A percentile compares a stretch with the other conserved stretches of the same genome.
Evolutionary conservation across 2,329 filamentous ascomycete genomes (phyloP).

Genomic region (Botryotinia calthae): DNA sequence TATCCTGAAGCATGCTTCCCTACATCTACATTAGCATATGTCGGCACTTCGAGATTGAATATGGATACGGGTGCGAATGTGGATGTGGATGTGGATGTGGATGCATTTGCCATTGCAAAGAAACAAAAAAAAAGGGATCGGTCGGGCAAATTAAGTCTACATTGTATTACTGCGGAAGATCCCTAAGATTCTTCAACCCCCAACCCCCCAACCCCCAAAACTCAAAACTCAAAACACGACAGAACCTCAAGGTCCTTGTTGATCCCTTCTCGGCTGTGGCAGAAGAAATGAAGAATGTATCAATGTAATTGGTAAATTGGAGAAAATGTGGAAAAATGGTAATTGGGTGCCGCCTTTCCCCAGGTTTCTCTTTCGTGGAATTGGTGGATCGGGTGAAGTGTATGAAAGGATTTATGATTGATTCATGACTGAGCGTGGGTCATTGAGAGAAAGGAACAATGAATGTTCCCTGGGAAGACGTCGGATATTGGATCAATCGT

Average conservation of each 20-base stretch:
- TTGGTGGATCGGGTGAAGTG: neutral
- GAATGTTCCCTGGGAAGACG: neutral
- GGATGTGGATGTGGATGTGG: neutral
- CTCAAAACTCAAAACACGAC: slow-evolving; percentile 7
- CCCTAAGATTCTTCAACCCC: neutral
- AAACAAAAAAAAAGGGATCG: neutral
- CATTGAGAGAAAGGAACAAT: neutral
- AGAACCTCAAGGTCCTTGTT: neutral
- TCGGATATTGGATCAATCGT: neutral
- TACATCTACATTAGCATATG: neutral
- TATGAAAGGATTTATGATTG: neutral
- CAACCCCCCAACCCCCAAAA: neutral
- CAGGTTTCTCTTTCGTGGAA: neutral
- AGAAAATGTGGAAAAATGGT: neutral
- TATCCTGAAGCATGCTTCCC: neutral
- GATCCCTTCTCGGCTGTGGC: neutral
- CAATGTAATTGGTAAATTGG: neutral
- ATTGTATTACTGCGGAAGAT: slow-evolving; percentile 1
- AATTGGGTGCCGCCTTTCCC: neutral
- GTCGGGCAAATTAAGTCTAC: neutral
- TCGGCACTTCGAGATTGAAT: neutral
- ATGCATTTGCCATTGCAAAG: neutral
- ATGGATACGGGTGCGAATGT: neutral
- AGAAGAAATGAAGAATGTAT: neutral
- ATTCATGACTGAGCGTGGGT: neutral